Evolutionary conservation across 768 basidiomycete genomes (phyloP).

Genomic region (Tricholoma sp.): DNA sequence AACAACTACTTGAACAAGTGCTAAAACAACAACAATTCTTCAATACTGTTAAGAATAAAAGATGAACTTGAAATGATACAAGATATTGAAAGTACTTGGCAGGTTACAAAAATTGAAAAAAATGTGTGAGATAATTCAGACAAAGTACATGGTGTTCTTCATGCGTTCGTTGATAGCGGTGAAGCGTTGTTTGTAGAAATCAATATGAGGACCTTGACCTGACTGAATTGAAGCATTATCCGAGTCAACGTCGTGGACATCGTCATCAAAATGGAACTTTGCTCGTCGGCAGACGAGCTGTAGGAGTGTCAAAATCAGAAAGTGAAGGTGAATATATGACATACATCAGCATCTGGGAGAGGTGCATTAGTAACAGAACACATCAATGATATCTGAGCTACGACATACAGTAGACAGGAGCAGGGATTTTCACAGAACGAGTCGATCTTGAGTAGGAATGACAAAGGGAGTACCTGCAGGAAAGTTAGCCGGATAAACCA

Average conservation of each 20-base stretch:
- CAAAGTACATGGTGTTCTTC: conserved; percentile 25
- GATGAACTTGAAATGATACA: not conserved
- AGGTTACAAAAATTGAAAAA: not conserved
- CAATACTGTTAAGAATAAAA: too few relatives aligned
- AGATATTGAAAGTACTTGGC: not conserved
- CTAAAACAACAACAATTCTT: too few relatives aligned
- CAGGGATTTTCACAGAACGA: conserved; percentile 69
- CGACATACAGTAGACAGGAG: conserved; percentile 63
- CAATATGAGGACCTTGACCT: conserved; percentile 16
- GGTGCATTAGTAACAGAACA: not conserved
- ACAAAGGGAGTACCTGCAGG: conserved; percentile 40
- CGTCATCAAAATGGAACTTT: conserved; percentile 42
- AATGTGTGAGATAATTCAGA: conserved; percentile 9
- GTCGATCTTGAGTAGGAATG: conserved; percentile 68
- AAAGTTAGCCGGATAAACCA: not conserved
- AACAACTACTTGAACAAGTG: too few relatives aligned
- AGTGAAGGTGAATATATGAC: conserved; percentile 11
- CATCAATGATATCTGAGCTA: not conserved
- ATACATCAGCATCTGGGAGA: conserved; percentile 50
- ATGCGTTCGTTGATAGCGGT: conserved; percentile 23
- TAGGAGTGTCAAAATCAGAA: not conserved
- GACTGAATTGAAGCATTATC: conserved; percentile 35
- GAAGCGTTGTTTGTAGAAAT: conserved; percentile 30
- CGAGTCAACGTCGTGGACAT: conserved; percentile 20
- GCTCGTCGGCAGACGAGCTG: conserved; percentile 54